phyloP scores from a whole-genome alignment of 305 asterid genomes.

The Coffea humblotiana region DNA sequence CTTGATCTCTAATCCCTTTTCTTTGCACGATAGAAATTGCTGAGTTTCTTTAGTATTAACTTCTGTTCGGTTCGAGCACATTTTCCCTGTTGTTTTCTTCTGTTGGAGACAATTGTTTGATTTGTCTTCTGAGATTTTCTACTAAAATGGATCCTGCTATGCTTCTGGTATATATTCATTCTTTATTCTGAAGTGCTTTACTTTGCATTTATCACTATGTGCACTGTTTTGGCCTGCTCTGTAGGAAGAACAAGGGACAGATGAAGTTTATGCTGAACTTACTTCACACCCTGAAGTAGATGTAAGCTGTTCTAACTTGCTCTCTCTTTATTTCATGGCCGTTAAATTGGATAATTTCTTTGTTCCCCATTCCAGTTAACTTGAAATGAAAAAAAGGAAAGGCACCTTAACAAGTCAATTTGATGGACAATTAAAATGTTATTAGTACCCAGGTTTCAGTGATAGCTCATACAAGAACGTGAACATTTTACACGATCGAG shows the following conservation, averaged over 20 bases:
- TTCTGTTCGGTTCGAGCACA: conserved; percentile 11
- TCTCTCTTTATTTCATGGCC: neutral
- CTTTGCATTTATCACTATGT: neutral
- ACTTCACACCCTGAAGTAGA: conserved; percentile 62
- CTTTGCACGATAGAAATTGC: neutral
- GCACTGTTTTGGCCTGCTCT: neutral
- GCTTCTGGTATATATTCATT: conserved; percentile 40
- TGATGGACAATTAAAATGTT: too few relatives aligned
- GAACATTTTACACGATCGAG: too few relatives aligned
- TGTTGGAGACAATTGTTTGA: conserved; percentile 51
- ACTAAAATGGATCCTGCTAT: conserved; percentile 43
- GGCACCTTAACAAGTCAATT: too few relatives aligned
- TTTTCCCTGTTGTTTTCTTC: conserved; percentile 19
- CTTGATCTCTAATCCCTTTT: neutral
- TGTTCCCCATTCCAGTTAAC: too few relatives aligned
- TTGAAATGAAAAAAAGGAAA: too few relatives aligned
- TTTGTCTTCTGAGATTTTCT: conserved; percentile 72
- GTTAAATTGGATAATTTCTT: too few relatives aligned
- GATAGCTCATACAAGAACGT: too few relatives aligned
- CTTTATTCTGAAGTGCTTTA: neutral
- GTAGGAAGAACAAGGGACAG: conserved; percentile 60
- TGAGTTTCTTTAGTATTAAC: neutral
- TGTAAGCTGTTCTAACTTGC: conserved; percentile 34
- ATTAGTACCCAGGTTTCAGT: too few relatives aligned
- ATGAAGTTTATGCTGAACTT: conserved; percentile 76